Conservation (phyloP, 345 rosid genomes). For the Syzygium aqueum region DNA sequence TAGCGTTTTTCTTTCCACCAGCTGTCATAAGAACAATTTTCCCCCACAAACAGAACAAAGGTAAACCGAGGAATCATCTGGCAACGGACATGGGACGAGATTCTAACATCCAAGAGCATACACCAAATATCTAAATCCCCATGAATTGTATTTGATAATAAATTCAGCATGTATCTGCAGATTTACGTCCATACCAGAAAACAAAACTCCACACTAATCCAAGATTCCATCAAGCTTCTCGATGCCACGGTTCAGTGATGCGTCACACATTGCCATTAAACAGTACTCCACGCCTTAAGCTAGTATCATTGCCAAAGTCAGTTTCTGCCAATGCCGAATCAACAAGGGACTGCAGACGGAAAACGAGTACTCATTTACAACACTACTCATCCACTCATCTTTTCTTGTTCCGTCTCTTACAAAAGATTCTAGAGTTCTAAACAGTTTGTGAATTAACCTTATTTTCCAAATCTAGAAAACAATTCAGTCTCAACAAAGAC, state of each 20-base stretch:
- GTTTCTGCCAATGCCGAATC: slow-evolving; percentile 27
- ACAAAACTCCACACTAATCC: not conserved
- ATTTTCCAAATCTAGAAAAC: not conserved
- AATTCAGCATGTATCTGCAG: not conserved
- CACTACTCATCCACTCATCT: not conserved
- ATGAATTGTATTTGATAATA: not conserved
- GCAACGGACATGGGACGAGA: not conserved
- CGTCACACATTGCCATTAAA: slow-evolving; percentile 16
- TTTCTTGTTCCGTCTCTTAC: not conserved
- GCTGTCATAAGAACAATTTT: not conserved
- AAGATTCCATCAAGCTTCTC: not conserved
- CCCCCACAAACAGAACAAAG: not conserved
- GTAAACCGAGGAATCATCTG: not conserved
- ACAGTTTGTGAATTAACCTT: not conserved
- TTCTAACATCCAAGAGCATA: not conserved
- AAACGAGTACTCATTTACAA: not conserved
- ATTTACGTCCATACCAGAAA: not conserved
- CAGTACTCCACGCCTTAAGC: slow-evolving; percentile 15
- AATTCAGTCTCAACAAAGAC: not conserved
- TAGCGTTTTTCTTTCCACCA: not conserved
- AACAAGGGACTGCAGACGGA: slow-evolving; percentile 36
- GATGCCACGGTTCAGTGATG: not conserved
- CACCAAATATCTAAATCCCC: not conserved
- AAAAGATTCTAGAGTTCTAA: not conserved
- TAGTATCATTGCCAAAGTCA: slow-evolving; percentile 28